phyloP scores from a whole-genome alignment of 768 basidiomycete species.

The Suillus paluster region DNA sequence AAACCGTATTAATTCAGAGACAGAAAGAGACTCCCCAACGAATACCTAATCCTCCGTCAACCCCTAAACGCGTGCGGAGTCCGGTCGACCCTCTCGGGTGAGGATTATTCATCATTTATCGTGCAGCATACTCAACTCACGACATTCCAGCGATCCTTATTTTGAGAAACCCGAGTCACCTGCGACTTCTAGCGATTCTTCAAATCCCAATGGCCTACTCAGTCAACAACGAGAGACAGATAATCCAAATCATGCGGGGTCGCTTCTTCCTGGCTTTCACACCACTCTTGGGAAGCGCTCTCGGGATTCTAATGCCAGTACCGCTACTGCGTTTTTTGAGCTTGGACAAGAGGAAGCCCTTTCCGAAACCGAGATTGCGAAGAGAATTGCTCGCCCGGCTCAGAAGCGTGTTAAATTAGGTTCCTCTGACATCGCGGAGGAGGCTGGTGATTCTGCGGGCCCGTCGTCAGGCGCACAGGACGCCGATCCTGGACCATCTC shows the following conservation, averaged over 20 bases:
- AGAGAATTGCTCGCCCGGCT: slow-evolving; percentile 44
- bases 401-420: slow-evolving; percentile 57
- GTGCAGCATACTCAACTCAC: slow-evolving; percentile 17
- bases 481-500: slow-evolving; percentile 15
- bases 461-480: slow-evolving; percentile 16
- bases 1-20: slow-evolving; percentile 15
- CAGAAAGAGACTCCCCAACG: slow-evolving; percentile 20
- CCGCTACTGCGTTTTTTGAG: slow-evolving; percentile 46
- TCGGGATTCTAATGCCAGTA: slow-evolving; percentile 54
- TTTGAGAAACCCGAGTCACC: slow-evolving; percentile 23
- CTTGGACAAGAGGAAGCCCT: slow-evolving; percentile 43
- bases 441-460: slow-evolving; percentile 19
- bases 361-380: slow-evolving; percentile 43
- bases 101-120: slow-evolving; percentile 15
- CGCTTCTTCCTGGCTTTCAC: slow-evolving; percentile 42
- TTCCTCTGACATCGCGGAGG: slow-evolving; percentile 24
- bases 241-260: slow-evolving; percentile 18
- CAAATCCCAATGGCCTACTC: slow-evolving; percentile 21
- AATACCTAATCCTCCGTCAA: slow-evolving; percentile 36
- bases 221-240: slow-evolving; percentile 10
- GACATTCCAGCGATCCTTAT: slow-evolving; percentile 21
- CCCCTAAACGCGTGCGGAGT: slow-evolving; percentile 38
- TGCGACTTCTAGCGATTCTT: slow-evolving; percentile 23
- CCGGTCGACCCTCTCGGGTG: slow-evolving; percentile 29
- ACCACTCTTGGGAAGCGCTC: slow-evolving; percentile 69